Base-by-base conservation (phyloP, 805 yeast species). In the Cyberlindnera subsufficiens region DNA sequence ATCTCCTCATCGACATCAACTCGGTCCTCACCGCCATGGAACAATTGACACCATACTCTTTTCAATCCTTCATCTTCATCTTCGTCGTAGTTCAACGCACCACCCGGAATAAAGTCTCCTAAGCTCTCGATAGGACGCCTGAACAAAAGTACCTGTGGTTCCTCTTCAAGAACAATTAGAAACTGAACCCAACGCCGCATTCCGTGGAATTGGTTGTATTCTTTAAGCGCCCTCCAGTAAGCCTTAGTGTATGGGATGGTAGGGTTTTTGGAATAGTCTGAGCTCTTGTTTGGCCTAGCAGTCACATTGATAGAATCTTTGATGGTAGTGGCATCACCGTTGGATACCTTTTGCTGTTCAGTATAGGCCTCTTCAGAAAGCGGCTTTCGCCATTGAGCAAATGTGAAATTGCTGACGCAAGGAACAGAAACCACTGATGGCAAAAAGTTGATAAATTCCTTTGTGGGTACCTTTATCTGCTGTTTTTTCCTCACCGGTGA, bases 141-240 rank as follows among this genome's bases (percentile, higher is more conserved):
- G 15, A 47, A 41, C n/a, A 52, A n/a, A 3, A 52, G 30, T 2
- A 50, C 42, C 5, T 32, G 39, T 7, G 54, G 49, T 14, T 27
- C 41, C 4, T 51, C 38, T 18, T 49, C 53, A 14, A 42, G 30
- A 7, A 41, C 39, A 14, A 47, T 33, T 3, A 51, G n/a, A 30
- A 49, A 50, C 30, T 51, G 53, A 5, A 45, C 38, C 22, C 39
- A 50, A 5, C 55, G 43, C 20, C 49, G 37, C 2, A 41, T 32
- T 1, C 50, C 47, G 19, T 43, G 32, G 3, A 14, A 5, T 1
- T 19, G 11, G 31, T 45, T 45, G 40, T 44, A 51, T 1, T 38
- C 18, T 6, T 33, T 38, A 19, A 47, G 32, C 3, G 19, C 35
- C 9, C 36, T 29, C 37, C 43, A 44, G 22, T 42, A 43, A 1